Conservation (phyloP, 768 basidiomycete species). For the Psilocybe sp. region DNA sequence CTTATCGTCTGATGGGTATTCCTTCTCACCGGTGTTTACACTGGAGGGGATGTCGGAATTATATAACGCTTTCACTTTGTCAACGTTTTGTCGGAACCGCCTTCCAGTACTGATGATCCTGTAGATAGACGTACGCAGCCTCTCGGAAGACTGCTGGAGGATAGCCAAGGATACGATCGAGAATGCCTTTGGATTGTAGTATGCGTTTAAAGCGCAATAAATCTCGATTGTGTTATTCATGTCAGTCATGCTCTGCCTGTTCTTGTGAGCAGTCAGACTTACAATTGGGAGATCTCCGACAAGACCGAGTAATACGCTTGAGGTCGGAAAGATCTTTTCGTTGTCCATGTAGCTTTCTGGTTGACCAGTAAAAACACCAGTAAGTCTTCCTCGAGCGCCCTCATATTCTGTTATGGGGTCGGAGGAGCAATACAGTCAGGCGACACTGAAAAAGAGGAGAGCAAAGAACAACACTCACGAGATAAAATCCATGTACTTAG, state of each 20-base stretch:
- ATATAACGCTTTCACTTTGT: conserved; percentile 24
- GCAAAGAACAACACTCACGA: conserved; percentile 15
- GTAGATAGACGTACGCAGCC: conserved; percentile 24
- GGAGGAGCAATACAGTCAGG: too few species aligned
- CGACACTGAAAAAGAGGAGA: not conserved
- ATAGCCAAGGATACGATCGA: conserved; percentile 38
- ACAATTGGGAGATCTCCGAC: conserved; percentile 32
- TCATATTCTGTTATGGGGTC: too few species aligned
- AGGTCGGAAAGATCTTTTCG: too few species aligned
- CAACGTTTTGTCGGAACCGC: conserved; percentile 20
- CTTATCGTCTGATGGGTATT: too few species aligned
- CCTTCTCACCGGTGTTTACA: too few species aligned
- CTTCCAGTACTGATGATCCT: conserved; percentile 15
- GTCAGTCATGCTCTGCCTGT: not conserved
- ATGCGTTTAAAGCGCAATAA: conserved; percentile 31
- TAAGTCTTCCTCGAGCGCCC: too few species aligned
- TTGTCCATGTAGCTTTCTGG: too few species aligned
- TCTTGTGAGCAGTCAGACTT: not conserved
- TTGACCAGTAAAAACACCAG: too few species aligned
- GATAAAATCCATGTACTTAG: conserved; percentile 28
- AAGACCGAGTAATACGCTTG: not conserved
- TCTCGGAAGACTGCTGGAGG: conserved; percentile 33
- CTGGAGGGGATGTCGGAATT: too few species aligned
- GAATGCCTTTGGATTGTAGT: conserved; percentile 30
- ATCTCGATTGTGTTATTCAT: conserved; percentile 18